phyloP scores from a whole-genome alignment of 1,284 basidiomycete genomes.

The Trichosporon sp. region DNA sequence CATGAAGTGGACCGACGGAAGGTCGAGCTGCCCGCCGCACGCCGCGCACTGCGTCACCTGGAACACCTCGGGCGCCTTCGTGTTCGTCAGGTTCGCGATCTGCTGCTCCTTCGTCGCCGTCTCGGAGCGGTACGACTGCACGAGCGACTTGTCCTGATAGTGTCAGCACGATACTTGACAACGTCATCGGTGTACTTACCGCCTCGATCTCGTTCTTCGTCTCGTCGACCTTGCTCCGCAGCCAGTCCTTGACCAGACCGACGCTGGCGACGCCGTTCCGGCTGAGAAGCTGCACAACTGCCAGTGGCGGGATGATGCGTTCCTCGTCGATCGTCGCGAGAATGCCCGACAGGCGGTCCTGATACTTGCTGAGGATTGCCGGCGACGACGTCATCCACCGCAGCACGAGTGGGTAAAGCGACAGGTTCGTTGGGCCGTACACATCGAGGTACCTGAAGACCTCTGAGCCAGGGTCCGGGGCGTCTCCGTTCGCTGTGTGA shows the following conservation, averaged over 20 bases:
- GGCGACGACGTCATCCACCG: constrained; percentile 79
- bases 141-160: constrained; percentile 72
- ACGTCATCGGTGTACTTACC: constrained; percentile 53
- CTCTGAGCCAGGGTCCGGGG: constrained; percentile 50
- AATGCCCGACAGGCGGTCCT: constrained; percentile 64
- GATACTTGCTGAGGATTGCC: constrained; percentile 64
- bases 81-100: constrained; percentile 72
- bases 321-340: constrained; percentile 72
- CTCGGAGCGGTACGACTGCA: constrained; percentile 78
- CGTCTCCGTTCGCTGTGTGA: constrained; percentile 27
- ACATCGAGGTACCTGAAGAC: constrained; percentile 67
- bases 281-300: constrained; percentile 81
- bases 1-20: constrained; percentile 95
- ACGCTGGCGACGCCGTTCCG: constrained; percentile 82
- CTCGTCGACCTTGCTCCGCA: constrained; percentile 69
- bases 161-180: constrained; percentile 8
- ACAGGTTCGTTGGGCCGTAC: constrained; percentile 67
- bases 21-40: constrained; percentile 81
- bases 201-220: constrained; percentile 71
- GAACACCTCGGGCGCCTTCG: constrained; percentile 75
- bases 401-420: constrained; percentile 84
- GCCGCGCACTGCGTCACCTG: constrained; percentile 86
- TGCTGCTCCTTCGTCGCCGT: constrained; percentile 75
- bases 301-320: constrained; percentile 77
- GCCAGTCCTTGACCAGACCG: constrained; percentile 83